A percentile compares a stretch with the other conserved stretches of the same genome.
Evolutionary conservation across 2,329 filamentous ascomycete genomes (phyloP).

Genomic region (Calonectria pauciramosa): DNA sequence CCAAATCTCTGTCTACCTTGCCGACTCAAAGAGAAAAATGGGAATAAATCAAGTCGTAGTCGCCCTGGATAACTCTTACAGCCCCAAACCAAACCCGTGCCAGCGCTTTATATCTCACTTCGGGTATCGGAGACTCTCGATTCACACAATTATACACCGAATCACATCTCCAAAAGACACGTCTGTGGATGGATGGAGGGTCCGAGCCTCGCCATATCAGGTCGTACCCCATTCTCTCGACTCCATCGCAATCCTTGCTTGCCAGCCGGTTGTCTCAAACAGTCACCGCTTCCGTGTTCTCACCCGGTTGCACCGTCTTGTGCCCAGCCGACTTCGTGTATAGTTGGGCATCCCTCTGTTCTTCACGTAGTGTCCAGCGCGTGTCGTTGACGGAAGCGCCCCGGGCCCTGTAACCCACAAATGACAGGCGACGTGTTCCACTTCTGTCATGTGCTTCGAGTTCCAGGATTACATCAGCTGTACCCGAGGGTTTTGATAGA

Average conservation of each 20-base stretch:
- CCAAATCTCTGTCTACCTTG: slow-evolving; percentile 33
- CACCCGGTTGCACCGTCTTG: slow-evolving; percentile 36
- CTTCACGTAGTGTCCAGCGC: slow-evolving; percentile 20
- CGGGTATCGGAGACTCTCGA: slow-evolving; percentile 42
- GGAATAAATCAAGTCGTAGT: slow-evolving; percentile 31
- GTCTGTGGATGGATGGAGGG: slow-evolving; percentile 43
- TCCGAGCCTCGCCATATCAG: slow-evolving; percentile 29
- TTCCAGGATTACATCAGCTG: slow-evolving; percentile 42
- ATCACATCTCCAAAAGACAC: slow-evolving; percentile 43
- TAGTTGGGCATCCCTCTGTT: slow-evolving; percentile 44
- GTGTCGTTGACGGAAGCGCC: slow-evolving; percentile 20
- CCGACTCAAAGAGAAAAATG: slow-evolving; percentile 24
- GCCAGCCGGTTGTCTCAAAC: slow-evolving; percentile 32
- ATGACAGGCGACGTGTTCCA: slow-evolving; percentile 44
- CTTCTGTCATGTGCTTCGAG: slow-evolving; percentile 38
- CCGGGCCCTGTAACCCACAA: slow-evolving; percentile 33
- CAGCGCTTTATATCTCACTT: slow-evolving; percentile 43
- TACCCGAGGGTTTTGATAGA: slow-evolving; percentile 34
- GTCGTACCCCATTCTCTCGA: slow-evolving; percentile 18
- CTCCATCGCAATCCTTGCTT: slow-evolving; percentile 30
- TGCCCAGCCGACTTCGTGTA: slow-evolving; percentile 36
- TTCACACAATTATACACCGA: slow-evolving; percentile 32
- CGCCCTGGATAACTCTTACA: slow-evolving; percentile 34
- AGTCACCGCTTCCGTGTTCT: slow-evolving; percentile 31
- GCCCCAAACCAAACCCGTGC: slow-evolving; percentile 33